Conservation (phyloP, 148 eudicot genomes). For the Dianthus caryophyllus region DNA sequence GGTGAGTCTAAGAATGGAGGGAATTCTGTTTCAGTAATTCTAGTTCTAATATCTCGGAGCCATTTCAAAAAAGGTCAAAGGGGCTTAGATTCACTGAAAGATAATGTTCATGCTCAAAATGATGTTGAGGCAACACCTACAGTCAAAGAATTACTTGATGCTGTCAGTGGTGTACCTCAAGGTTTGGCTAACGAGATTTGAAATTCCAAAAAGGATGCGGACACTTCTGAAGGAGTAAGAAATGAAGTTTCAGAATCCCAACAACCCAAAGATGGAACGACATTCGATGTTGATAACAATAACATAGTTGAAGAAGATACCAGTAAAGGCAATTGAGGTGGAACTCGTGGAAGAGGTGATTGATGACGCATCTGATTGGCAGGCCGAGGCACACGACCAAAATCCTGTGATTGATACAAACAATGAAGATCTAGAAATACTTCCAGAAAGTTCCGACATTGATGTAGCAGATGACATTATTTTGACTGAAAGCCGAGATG, state of each 20-base stretch:
- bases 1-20: constrained; percentile 40
- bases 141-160: constrained; percentile 44
- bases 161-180: constrained; percentile 37
- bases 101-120: constrained; percentile 41
- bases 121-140: constrained; percentile 34
- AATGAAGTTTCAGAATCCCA: constrained; percentile 35
- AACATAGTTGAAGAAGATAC: constrained; percentile 39
- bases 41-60: constrained; percentile 37
- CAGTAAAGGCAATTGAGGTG: constrained; percentile 38
- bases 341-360: constrained; percentile 32
- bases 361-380: constrained; percentile 36
- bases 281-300: constrained; percentile 38
- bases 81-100: constrained; percentile 51
- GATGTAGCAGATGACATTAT: constrained; percentile 40
- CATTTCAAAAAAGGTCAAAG: constrained; percentile 52
- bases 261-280: constrained; percentile 23
- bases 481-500: constrained; percentile 34
- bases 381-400: constrained; percentile 43
- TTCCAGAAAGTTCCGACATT: constrained; percentile 37
- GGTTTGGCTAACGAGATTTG: constrained; percentile 36
- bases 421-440: constrained; percentile 77
- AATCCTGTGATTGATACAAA: constrained; percentile 34
- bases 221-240: constrained; percentile 32
- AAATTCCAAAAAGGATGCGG: constrained; percentile 47
- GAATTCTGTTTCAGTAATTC: constrained; percentile 31